These are phyloP conservation scores for Bryoglossum gracile DNA, from an alignment of 495 filamentous ascomycete species.

Conservation along the genomic window DNA sequence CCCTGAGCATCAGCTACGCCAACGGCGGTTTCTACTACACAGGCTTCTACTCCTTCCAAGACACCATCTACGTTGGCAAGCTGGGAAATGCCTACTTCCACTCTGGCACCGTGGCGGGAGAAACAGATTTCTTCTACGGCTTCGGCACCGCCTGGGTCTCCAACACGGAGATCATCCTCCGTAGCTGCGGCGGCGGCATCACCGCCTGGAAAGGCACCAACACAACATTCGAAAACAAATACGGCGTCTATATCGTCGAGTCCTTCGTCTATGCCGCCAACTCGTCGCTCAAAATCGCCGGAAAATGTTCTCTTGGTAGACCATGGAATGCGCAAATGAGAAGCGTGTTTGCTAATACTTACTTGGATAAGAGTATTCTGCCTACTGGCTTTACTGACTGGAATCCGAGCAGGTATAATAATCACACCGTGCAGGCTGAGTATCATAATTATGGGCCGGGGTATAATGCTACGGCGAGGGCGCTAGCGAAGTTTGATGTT, in stretches of 20 bases:
- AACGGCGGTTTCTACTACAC: conserved; percentile 55
- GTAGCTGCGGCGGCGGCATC: conserved; percentile 52
- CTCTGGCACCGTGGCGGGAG: conserved; percentile 44
- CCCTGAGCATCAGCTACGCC: conserved; percentile 46
- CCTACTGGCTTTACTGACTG: conserved; percentile 49
- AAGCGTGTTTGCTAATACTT: conserved; percentile 44
- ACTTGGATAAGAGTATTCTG: conserved; percentile 45
- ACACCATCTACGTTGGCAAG: conserved; percentile 55
- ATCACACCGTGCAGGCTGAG: conserved; percentile 48
- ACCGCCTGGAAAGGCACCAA: conserved; percentile 62
- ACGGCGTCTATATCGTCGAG: conserved; percentile 52
- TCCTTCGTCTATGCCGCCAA: conserved; percentile 44
- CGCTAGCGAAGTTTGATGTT: conserved; percentile 34
- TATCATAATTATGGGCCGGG: conserved; percentile 47
- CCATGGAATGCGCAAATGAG: conserved; percentile 52
- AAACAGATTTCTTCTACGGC: conserved; percentile 52
- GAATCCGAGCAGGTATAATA: conserved; percentile 33
- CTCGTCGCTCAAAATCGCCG: conserved; percentile 38
- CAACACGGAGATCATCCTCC: conserved; percentile 37
- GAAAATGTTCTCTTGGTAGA: conserved; percentile 48
- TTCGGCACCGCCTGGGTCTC: conserved; percentile 47
- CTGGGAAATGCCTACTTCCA: conserved; percentile 53
- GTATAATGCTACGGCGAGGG: conserved; percentile 42
- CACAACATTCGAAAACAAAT: conserved; percentile 54
- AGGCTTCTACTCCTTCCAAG: conserved; percentile 51